Percentiles rank a stretch among this genome's conserved stretches.
Evolutionary conservation across 495 filamentous ascomycete species (phyloP).

Genomic region (Penicillium pulvis): DNA sequence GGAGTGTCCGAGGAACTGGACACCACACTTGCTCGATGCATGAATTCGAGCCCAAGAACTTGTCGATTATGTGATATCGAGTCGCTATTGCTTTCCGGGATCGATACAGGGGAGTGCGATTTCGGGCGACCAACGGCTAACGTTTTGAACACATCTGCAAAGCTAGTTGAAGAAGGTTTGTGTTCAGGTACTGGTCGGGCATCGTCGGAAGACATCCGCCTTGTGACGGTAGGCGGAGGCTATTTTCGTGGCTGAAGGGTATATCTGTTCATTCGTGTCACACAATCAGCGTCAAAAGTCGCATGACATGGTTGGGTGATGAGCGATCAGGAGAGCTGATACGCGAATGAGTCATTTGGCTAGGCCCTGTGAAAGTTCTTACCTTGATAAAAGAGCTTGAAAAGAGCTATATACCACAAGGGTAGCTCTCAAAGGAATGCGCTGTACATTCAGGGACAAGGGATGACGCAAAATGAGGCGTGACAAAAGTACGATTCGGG

Average conservation of each 20-base stretch:
- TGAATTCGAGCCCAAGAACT: constrained; percentile 40
- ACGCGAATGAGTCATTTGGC: not conserved
- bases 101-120: constrained; percentile 41
- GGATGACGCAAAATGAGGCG: constrained; percentile 12
- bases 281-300: constrained; percentile 15
- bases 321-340: not conserved
- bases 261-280: not conserved
- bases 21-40: constrained; percentile 50
- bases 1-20: constrained; percentile 48
- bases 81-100: constrained; percentile 39
- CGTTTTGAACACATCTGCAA: constrained; percentile 51
- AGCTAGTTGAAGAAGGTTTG: constrained; percentile 44
- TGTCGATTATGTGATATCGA: constrained; percentile 32
- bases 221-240: constrained; percentile 15
- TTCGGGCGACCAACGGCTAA: constrained; percentile 45
- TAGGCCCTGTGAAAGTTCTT: not conserved
- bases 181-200: constrained; percentile 37
- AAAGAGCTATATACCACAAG: constrained; percentile 18
- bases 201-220: constrained; percentile 54
- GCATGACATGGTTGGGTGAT: not conserved
- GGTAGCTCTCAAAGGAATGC: constrained; percentile 12
- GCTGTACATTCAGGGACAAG: constrained; percentile 21
- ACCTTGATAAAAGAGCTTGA: constrained; percentile 10
- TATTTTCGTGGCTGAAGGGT: not conserved
- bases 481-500: constrained; percentile 16